phyloP scores from a whole-genome alignment of 2,329 filamentous ascomycete genomes.

The Xylariaceae sp. region DNA sequence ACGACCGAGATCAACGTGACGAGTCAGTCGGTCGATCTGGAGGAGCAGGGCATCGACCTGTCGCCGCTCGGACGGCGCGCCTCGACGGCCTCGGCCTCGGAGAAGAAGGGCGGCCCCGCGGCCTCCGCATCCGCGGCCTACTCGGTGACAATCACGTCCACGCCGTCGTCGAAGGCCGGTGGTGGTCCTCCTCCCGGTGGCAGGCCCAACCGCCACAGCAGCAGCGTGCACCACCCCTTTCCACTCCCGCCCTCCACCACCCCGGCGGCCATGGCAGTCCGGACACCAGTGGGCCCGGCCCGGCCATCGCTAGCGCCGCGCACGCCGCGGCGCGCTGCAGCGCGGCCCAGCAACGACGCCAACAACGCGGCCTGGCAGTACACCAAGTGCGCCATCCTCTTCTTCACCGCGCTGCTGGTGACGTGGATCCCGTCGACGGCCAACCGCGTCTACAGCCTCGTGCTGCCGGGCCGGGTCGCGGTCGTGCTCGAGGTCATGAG shows the following conservation, averaged over 20 bases:
- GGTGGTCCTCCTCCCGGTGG: slow-evolving; percentile 15
- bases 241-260: not conserved
- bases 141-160: slow-evolving; percentile 43
- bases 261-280: not conserved
- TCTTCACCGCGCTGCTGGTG: slow-evolving; percentile 63
- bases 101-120: slow-evolving; percentile 10
- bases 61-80: slow-evolving; percentile 22
- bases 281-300: no score
- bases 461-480: slow-evolving; percentile 43
- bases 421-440: slow-evolving; percentile 73
- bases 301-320: no score
- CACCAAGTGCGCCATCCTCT: slow-evolving; percentile 61
- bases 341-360: slow-evolving; percentile 45
- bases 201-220: slow-evolving; percentile 7
- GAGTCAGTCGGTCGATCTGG: slow-evolving; percentile 35
- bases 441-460: slow-evolving; percentile 67
- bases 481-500: slow-evolving; percentile 61
- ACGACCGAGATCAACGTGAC: slow-evolving; percentile 60
- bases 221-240: slow-evolving; percentile 13
- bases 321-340: slow-evolving; percentile 3
- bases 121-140: no score
- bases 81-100: slow-evolving; percentile 8
- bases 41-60: slow-evolving; percentile 24
- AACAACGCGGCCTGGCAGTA: slow-evolving; percentile 62
- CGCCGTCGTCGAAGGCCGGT: slow-evolving; percentile 14